A percentile compares a stretch with the other conserved stretches of the same genome.
Conservation (phyloP, 768 basidiomycete genomes). For the Trametes villosa region DNA sequence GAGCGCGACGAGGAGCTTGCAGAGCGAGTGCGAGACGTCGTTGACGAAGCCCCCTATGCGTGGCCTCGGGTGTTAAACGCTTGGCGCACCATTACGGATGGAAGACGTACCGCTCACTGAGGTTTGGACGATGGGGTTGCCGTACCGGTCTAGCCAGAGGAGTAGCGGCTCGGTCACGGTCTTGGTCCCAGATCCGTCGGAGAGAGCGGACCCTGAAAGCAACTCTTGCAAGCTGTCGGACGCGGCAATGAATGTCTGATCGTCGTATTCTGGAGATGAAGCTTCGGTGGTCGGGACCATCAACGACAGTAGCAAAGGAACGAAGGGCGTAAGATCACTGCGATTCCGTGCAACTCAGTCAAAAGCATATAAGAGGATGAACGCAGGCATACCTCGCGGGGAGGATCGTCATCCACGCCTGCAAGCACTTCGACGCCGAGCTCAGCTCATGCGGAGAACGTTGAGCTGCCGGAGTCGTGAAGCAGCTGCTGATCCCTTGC, state of each 20-base stretch:
- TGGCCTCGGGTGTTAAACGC: constrained; percentile 12
- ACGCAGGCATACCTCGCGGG: constrained; percentile 58
- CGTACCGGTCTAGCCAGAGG: constrained; percentile 70
- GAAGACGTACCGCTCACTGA: constrained; percentile 39
- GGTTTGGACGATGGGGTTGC: constrained; percentile 49
- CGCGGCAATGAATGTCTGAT: constrained; percentile 61
- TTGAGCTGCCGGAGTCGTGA: constrained; percentile 44
- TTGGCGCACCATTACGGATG: not conserved
- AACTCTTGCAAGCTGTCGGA: constrained; percentile 80
- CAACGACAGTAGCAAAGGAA: constrained; percentile 62
- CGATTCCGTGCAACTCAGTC: not conserved
- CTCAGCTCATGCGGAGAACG: constrained; percentile 52
- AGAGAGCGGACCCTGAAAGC: constrained; percentile 71
- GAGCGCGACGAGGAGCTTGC: constrained; percentile 79
- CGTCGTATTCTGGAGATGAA: constrained; percentile 42
- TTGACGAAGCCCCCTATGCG: constrained; percentile 48
- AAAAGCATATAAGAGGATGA: not conserved
- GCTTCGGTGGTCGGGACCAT: constrained; percentile 36
- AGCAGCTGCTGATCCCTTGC: constrained; percentile 63
- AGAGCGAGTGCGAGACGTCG: constrained; percentile 69
- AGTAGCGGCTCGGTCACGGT: constrained; percentile 85
- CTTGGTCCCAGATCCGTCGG: constrained; percentile 68
- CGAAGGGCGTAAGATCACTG: constrained; percentile 73
- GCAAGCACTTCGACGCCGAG: constrained; percentile 77
- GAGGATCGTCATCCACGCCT: constrained; percentile 80